These are phyloP conservation scores for Podila epigama DNA, from an alignment of 192 early-diverging fungal genomes.

Conservation along the genomic window DNA sequence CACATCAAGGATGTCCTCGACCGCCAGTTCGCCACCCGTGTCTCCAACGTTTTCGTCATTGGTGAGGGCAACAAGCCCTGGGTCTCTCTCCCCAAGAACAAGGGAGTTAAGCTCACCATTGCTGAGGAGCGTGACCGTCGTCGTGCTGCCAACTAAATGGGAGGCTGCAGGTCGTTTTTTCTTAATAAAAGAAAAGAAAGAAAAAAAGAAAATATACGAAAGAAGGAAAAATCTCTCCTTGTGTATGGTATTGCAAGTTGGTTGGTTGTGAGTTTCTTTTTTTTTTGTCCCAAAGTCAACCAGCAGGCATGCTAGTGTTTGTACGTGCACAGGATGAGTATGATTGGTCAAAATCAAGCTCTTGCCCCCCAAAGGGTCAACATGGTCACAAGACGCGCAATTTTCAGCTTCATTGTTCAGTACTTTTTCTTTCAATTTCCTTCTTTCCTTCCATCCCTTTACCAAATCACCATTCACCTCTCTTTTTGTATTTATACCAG, in stretches of 20 bases:
- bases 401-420: not conserved
- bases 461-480: not conserved
- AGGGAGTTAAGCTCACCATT: conserved; percentile 99
- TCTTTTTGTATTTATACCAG: too few species aligned
- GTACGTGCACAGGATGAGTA: too few species aligned
- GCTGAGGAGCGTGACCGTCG: conserved; percentile 98
- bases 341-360: not conserved
- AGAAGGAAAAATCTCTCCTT: not conserved
- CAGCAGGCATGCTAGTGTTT: too few species aligned
- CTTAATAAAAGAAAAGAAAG: not conserved
- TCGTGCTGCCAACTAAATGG: conserved; percentile 53
- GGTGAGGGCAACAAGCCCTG: conserved; percentile 90
- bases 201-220: not conserved
- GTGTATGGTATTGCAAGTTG: too few species aligned
- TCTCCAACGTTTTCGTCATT: conserved; percentile 82
- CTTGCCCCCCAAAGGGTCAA: not conserved
- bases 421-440: not conserved
- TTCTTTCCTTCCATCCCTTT: not conserved
- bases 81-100: conserved; percentile 98
- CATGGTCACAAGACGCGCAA: not conserved
- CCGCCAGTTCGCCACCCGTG: conserved; percentile 96
- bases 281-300: too few species aligned
- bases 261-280: too few species aligned
- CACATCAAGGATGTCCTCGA: conserved; percentile 98
- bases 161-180: not conserved